phyloP scores from a whole-genome alignment of 257 asterid genomes.

The Voacanga thouarsii region DNA sequence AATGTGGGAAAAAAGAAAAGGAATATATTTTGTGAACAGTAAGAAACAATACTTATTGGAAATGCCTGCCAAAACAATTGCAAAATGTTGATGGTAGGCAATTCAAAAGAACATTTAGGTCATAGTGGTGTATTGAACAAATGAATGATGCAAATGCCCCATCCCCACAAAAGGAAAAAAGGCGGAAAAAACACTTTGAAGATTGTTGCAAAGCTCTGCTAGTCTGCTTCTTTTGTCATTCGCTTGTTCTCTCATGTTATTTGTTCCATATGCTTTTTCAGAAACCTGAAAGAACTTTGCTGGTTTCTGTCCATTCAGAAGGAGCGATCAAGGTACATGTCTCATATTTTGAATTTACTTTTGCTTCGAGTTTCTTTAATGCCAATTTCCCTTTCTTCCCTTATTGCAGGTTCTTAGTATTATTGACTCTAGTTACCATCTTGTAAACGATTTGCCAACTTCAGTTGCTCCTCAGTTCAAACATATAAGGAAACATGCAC shows the following conservation, averaged over 20 bases:
- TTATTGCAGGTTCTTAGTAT: constrained; percentile 76
- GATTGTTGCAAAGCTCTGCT: not conserved
- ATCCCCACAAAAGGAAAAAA: not conserved
- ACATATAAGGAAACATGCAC: constrained; percentile 47
- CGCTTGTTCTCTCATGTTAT: not conserved
- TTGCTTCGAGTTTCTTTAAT: constrained; percentile 20
- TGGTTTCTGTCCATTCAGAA: constrained; percentile 86
- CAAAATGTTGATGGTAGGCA: not conserved
- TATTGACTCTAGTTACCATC: constrained; percentile 81
- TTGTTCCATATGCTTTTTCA: constrained; percentile 35
- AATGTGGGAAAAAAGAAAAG: not conserved
- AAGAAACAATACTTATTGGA: not conserved
- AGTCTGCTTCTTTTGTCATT: not conserved
- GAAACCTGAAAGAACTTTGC: constrained; percentile 86
- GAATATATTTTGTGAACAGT: not conserved
- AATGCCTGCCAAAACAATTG: not conserved
- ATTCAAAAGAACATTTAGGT: not conserved
- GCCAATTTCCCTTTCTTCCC: constrained; percentile 14
- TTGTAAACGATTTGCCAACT: constrained; percentile 60
- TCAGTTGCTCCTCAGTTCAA: constrained; percentile 47
- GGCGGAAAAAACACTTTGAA: not conserved
- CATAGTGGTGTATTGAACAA: not conserved
- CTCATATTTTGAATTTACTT: constrained; percentile 10
- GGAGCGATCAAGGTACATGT: constrained; percentile 80
- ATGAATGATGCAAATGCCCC: not conserved